These are phyloP conservation scores for Citrus maxima DNA, from an alignment of 345 rosid genomes.

Conservation along the genomic window DNA sequence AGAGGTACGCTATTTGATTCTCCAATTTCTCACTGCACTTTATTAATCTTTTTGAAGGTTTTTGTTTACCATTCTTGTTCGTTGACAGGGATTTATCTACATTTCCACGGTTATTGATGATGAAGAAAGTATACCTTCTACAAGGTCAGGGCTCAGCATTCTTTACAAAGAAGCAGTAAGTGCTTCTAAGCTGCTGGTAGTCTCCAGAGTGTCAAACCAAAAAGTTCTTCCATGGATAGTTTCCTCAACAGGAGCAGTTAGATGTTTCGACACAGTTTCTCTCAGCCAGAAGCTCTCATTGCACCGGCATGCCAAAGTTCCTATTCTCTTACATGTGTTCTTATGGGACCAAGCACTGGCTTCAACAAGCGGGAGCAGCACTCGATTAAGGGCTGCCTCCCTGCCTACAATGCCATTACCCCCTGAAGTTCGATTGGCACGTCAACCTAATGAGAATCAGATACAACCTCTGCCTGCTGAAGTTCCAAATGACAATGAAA, in stretches of 20 bases:
- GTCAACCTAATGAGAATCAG: constrained; percentile 57
- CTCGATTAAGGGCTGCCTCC: constrained; percentile 28
- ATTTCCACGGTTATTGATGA: constrained; percentile 76
- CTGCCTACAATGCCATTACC: constrained; percentile 34
- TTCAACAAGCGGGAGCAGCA: constrained; percentile 22
- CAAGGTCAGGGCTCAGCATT: constrained; percentile 70
- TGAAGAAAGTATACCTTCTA: constrained; percentile 58
- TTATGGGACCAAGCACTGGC: constrained; percentile 51
- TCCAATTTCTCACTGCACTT: neutral
- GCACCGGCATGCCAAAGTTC: constrained; percentile 80
- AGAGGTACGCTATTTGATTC: constrained; percentile 49
- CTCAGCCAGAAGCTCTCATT: constrained; percentile 90
- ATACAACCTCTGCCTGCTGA: constrained; percentile 51
- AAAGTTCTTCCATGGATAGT: constrained; percentile 95
- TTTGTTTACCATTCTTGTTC: neutral
- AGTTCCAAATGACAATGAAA: constrained; percentile 15
- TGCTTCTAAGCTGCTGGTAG: constrained; percentile 53
- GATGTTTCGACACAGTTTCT: constrained; percentile 82
- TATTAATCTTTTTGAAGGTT: neutral
- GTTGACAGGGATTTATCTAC: constrained; percentile 79
- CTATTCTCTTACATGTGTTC: constrained; percentile 64
- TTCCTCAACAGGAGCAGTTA: constrained; percentile 78
- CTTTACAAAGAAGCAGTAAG: constrained; percentile 62
- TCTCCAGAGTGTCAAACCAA: constrained; percentile 75
- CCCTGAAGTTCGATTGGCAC: constrained; percentile 26